Percentiles rank a stretch among this genome's conserved stretches.
Evolutionary conservation across 2,329 filamentous ascomycete species (phyloP).

Genomic region (Penicillium sp.): DNA sequence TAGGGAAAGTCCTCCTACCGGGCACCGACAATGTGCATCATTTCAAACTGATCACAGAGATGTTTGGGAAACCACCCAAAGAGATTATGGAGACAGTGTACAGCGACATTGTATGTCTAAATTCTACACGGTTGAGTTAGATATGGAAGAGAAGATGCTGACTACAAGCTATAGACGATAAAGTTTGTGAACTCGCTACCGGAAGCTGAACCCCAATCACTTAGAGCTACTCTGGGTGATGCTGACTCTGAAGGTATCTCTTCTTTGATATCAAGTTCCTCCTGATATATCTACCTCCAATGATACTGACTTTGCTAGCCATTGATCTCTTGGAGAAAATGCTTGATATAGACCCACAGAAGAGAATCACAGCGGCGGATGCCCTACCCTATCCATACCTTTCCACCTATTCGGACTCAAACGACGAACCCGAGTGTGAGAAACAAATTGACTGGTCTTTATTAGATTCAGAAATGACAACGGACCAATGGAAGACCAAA

Average conservation of each 20-base stretch:
- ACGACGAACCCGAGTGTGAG: constrained; percentile 87
- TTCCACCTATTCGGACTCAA: constrained; percentile 90
- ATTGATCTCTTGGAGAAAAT: constrained; percentile 91
- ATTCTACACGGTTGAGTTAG: too few relatives aligned
- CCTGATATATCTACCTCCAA: background rate
- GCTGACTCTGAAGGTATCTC: constrained; percentile 5
- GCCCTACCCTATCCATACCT: constrained; percentile 89
- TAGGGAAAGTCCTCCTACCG: constrained; percentile 94
- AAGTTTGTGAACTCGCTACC: constrained; percentile 6
- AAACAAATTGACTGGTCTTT: constrained; percentile 99
- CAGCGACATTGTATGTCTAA: constrained; percentile 69
- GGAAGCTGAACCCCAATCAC: background rate
- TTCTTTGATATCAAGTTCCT: background rate
- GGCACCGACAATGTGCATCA: constrained; percentile 99
- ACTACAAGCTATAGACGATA: background rate
- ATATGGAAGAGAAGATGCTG: background rate
- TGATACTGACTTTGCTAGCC: constrained; percentile 59
- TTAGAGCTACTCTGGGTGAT: background rate
- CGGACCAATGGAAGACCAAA: constrained; percentile 99
- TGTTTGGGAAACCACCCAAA: constrained; percentile 89
- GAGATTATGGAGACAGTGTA: constrained; percentile 98
- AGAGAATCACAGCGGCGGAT: constrained; percentile 80
- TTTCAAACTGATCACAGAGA: constrained; percentile 97
- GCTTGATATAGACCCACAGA: constrained; percentile 95
- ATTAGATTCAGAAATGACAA: constrained; percentile 91